Conservation (phyloP, 352 stramenopile genomes). For the Globisporangium iwayamae region DNA sequence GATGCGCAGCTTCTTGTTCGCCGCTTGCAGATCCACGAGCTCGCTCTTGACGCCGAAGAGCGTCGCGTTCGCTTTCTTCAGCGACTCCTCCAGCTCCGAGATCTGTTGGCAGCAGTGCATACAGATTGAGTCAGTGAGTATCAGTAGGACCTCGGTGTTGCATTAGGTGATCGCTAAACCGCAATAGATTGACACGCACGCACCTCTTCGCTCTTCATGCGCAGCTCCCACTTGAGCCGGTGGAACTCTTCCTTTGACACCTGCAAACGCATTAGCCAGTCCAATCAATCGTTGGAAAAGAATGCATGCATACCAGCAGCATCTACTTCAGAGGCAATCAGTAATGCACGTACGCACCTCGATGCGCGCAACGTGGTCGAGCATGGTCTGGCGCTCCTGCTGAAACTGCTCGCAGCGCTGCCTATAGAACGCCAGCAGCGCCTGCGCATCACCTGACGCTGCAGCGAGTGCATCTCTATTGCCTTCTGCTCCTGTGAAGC, state of each 20-base stretch:
- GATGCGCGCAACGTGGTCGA: slow-evolving; percentile 52
- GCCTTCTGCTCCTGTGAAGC: neutral
- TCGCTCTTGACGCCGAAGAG: slow-evolving; percentile 67
- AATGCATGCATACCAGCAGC: neutral
- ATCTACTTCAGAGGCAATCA: neutral
- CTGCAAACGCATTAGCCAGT: slow-evolving; percentile 18
- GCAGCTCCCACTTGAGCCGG: slow-evolving; percentile 70
- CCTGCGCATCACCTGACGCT: slow-evolving; percentile 14
- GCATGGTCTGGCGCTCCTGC: slow-evolving; percentile 43
- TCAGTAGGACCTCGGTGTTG: neutral
- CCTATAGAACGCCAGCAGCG: slow-evolving; percentile 61
- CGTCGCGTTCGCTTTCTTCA: slow-evolving; percentile 50
- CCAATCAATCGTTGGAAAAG: neutral
- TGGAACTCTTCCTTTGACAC: slow-evolving; percentile 76
- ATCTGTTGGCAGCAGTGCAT: slow-evolving; percentile 27
- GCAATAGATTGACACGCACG: neutral
- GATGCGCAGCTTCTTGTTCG: slow-evolving; percentile 67
- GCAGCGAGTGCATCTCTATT: slow-evolving; percentile 3
- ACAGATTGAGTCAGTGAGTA: slow-evolving; percentile 1
- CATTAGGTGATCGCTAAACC: neutral
- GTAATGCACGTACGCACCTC: slow-evolving; percentile 30
- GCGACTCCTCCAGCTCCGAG: slow-evolving; percentile 46
- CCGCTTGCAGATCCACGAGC: slow-evolving; percentile 52
- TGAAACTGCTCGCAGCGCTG: slow-evolving; percentile 67
- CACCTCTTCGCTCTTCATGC: slow-evolving; percentile 64